Conservation (phyloP, 1,284 basidiomycete genomes). For the Ceraceosorus guamensis region DNA sequence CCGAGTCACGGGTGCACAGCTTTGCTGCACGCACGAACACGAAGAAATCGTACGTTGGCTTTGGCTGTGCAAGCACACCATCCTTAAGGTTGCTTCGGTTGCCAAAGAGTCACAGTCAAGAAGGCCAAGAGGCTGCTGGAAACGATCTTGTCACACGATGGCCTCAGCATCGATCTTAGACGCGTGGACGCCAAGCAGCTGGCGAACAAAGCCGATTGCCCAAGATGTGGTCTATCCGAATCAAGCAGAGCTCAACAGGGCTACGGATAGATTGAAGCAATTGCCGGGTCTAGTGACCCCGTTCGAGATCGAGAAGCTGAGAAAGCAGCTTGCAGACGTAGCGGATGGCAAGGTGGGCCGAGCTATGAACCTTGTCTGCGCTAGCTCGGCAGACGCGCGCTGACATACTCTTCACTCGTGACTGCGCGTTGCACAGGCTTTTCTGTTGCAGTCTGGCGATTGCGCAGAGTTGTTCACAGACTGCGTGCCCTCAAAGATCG, state of each 20-base stretch:
- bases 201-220: conserved; percentile 36
- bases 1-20: too few species aligned
- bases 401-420: too few species aligned
- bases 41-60: too few species aligned
- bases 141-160: too few species aligned
- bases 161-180: too few species aligned
- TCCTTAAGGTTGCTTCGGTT: too few species aligned
- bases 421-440: conserved; percentile 54
- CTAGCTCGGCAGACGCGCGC: too few species aligned
- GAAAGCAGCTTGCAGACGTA: conserved; percentile 32
- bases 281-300: conserved; percentile 45
- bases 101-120: too few species aligned
- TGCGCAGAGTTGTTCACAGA: conserved; percentile 64
- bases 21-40: too few species aligned
- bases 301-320: conserved; percentile 39
- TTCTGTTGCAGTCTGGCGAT: conserved; percentile 91
- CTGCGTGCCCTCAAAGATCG: conserved; percentile 76
- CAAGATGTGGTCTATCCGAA: conserved; percentile 43
- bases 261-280: conserved; percentile 24
- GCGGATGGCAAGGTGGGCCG: conserved; percentile 50
- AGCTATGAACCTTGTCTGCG: too few species aligned
- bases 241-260: conserved; percentile 20
- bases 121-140: too few species aligned
- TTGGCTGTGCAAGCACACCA: too few species aligned
- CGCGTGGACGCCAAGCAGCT: conserved; percentile 17